These are phyloP conservation scores for Cytospora paraplurivora DNA, from an alignment of 2,329 filamentous ascomycete species.

Conservation along the genomic window DNA sequence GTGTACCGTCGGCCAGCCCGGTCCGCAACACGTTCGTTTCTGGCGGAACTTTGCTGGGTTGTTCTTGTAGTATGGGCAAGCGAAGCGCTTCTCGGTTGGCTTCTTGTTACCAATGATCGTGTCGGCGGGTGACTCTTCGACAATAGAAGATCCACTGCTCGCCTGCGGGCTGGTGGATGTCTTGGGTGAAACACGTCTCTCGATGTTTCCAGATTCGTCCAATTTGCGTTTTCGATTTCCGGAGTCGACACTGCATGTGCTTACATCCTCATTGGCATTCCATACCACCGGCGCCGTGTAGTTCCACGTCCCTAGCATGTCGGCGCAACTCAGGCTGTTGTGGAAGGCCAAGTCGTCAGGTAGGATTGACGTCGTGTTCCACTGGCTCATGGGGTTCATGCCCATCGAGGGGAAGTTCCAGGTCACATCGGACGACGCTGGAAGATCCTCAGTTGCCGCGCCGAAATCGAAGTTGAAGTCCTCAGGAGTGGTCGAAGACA, in stretches of 20 bases:
- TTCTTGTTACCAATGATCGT: not conserved
- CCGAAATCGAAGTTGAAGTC: slow-evolving; percentile 21
- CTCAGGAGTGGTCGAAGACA: slow-evolving; percentile 16
- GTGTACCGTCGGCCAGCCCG: slow-evolving; percentile 29
- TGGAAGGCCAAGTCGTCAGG: slow-evolving; percentile 1
- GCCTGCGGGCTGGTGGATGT: slow-evolving; percentile 18
- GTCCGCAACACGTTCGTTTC: slow-evolving; percentile 29
- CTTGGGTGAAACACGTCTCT: slow-evolving; percentile 25
- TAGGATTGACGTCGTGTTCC: slow-evolving; percentile 26
- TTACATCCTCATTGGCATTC: slow-evolving; percentile 1
- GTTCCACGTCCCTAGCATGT: slow-evolving; percentile 24
- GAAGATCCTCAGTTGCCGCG: slow-evolving; percentile 13
- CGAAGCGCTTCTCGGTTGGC: slow-evolving; percentile 26
- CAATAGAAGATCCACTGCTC: slow-evolving; percentile 9
- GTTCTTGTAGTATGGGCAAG: slow-evolving; percentile 30
- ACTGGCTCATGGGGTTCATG: slow-evolving; percentile 20
- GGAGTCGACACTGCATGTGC: not conserved
- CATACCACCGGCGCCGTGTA: slow-evolving; percentile 26
- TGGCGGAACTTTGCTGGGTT: slow-evolving; percentile 28
- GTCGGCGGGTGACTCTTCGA: slow-evolving; percentile 22
- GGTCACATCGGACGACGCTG: slow-evolving; percentile 2
- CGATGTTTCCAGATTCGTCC: slow-evolving; percentile 10
- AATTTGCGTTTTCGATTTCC: slow-evolving; percentile 24
- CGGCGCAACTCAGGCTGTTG: slow-evolving; percentile 24
- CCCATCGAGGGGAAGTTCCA: slow-evolving; percentile 24